Evolutionary conservation across 1,139 yeast species (phyloP).

Genomic region (Blastobotrys apis): DNA sequence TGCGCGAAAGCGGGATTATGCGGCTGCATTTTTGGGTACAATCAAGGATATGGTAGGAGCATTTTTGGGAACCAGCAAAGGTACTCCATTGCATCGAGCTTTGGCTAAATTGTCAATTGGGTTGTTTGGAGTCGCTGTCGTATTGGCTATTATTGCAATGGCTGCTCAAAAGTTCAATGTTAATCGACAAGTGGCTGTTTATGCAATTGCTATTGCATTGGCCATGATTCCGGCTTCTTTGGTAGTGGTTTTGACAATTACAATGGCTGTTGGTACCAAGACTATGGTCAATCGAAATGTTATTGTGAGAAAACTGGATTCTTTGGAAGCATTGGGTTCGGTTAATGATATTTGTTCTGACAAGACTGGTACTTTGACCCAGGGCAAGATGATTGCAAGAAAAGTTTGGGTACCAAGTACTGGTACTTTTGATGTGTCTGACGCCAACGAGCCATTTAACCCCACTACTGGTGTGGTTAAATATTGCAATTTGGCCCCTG

Average conservation of each 20-base stretch:
- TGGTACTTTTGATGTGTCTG: conserved; percentile 60
- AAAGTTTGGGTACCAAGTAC: conserved; percentile 73
- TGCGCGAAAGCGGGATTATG: conserved; percentile 46
- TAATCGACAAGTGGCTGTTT: conserved; percentile 67
- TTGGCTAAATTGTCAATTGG: conserved; percentile 67
- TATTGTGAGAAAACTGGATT: conserved; percentile 72
- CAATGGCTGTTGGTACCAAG: conserved; percentile 79
- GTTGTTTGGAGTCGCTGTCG: conserved; percentile 65
- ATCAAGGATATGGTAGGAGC: conserved; percentile 54
- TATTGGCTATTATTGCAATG: conserved; percentile 77
- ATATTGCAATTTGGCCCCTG: conserved; percentile 35
- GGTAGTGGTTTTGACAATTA: conserved; percentile 49
- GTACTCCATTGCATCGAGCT: conserved; percentile 70
- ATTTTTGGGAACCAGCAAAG: conserved; percentile 68
- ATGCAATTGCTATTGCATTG: conserved; percentile 77
- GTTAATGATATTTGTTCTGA: conserved; percentile 80
- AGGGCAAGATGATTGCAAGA: conserved; percentile 72
- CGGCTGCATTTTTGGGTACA: conserved; percentile 45
- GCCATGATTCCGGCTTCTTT: conserved; percentile 83
- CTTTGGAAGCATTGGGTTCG: conserved; percentile 76
- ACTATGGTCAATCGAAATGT: conserved; percentile 70
- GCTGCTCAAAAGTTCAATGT: conserved; percentile 68
- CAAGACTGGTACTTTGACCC: conserved; percentile 78
- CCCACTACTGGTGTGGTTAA: conserved; percentile 62
- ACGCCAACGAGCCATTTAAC: conserved; percentile 65